A percentile compares a stretch with the other conserved stretches of the same genome.
phyloP scores from a whole-genome alignment of 2,329 filamentous ascomycete species.

The Exophiala calicioides region DNA sequence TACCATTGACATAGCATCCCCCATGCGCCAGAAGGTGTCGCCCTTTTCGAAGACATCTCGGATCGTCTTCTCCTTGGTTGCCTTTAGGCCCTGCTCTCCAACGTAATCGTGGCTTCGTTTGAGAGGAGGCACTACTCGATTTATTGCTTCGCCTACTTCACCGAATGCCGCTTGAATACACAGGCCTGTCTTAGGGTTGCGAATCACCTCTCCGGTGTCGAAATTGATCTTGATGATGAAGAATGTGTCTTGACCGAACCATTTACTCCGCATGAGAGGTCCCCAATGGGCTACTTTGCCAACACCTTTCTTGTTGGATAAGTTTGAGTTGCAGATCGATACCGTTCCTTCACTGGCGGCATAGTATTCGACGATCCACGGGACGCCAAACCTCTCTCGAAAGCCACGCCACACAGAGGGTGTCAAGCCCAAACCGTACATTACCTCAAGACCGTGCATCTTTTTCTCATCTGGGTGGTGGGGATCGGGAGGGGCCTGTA shows the following conservation, averaged over 20 bases:
- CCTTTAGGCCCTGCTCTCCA: conserved; percentile 53
- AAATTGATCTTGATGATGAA: no score
- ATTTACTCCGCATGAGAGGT: conserved; percentile 36
- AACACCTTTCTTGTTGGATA: conserved; percentile 41
- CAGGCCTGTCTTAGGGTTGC: no score
- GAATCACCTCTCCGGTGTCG: no score
- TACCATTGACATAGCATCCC: conserved; percentile 63
- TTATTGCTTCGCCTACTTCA: no score
- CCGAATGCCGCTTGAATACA: no score
- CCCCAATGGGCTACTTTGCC: conserved; percentile 49
- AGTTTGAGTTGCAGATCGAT: conserved; percentile 49
- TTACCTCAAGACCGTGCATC: not conserved
- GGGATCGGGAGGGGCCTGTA: conserved; percentile 8
- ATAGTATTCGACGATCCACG: conserved; percentile 52
- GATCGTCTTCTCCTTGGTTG: conserved; percentile 71
- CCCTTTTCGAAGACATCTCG: conserved; percentile 70
- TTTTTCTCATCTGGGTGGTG: conserved; percentile 2
- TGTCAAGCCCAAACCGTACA: conserved; percentile 2
- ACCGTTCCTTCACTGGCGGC: conserved; percentile 49
- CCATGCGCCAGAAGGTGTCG: conserved; percentile 79
- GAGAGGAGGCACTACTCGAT: conserved; percentile 44
- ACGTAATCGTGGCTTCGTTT: conserved; percentile 2
- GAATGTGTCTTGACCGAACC: conserved; percentile 43
- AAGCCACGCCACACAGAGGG: not conserved
- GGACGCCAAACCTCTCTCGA: conserved; percentile 43